Conservation (phyloP, 345 rosid species). For the Lepidium sativum region DNA sequence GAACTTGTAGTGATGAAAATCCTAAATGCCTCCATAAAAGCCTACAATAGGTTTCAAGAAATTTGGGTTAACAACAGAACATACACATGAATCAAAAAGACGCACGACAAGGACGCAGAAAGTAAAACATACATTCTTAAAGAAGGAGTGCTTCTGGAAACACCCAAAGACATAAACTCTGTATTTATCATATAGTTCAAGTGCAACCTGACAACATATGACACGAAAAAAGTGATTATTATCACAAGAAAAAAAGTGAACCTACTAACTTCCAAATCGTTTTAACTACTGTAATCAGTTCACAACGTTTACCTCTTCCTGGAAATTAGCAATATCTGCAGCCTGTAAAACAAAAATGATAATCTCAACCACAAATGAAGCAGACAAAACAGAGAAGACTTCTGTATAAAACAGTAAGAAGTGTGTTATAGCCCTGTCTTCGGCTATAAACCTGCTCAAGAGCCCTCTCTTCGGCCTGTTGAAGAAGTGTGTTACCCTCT, state of each 20-base stretch:
- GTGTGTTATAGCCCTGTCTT: no score
- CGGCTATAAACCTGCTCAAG: slow-evolving; percentile 46
- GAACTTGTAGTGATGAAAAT: slow-evolving; percentile 34
- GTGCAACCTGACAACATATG: slow-evolving; percentile 59
- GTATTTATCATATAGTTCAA: slow-evolving; percentile 80
- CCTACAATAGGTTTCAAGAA: slow-evolving; percentile 12
- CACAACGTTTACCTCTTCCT: slow-evolving; percentile 64
- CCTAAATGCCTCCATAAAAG: slow-evolving; percentile 35
- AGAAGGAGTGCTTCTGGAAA: slow-evolving; percentile 67
- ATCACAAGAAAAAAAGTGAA: slow-evolving; percentile 11
- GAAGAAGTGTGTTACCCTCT: slow-evolving; percentile 77
- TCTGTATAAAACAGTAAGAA: not conserved
- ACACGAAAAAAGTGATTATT: no score
- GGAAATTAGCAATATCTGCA: slow-evolving; percentile 47
- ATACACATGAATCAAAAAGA: slow-evolving; percentile 12
- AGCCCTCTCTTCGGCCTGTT: slow-evolving; percentile 90
- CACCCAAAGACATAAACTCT: slow-evolving; percentile 61
- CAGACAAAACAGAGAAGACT: not conserved
- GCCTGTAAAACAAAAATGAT: slow-evolving; percentile 34
- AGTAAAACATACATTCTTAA: slow-evolving; percentile 46
- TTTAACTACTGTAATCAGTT: not conserved
- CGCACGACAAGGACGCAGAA: not conserved
- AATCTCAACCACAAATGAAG: not conserved
- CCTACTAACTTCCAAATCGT: not conserved
- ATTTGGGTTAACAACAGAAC: not conserved